These are phyloP conservation scores for Puccinia triticina DNA, from an alignment of 1,284 basidiomycete genomes.

Conservation along the genomic window DNA sequence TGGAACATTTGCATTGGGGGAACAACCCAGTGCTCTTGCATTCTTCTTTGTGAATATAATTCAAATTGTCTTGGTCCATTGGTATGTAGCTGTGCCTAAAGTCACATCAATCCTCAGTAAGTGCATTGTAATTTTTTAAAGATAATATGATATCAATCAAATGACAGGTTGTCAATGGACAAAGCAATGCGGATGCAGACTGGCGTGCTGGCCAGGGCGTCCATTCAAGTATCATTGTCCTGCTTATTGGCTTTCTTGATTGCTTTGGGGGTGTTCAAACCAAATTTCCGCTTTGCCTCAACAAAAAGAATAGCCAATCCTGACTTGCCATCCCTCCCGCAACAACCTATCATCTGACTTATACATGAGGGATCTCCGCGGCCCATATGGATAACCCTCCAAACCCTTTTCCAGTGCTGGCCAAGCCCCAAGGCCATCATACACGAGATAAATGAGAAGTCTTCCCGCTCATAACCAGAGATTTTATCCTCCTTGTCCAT, in stretches of 20 bases:
- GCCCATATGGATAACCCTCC: not conserved
- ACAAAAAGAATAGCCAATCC: conserved; percentile 18
- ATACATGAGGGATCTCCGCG: not conserved
- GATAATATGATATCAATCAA: too few species aligned
- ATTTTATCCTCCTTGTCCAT: not conserved
- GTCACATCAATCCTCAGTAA: too few species aligned
- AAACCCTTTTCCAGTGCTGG: not conserved
- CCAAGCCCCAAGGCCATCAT: conserved; percentile 11
- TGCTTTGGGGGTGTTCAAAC: not conserved
- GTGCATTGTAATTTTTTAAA: too few species aligned
- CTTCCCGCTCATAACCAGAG: not conserved
- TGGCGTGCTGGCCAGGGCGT: conserved; percentile 1
- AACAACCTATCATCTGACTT: conserved; percentile 8
- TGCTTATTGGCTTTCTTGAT: not conserved
- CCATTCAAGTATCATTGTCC: not conserved
- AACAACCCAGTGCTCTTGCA: not conserved
- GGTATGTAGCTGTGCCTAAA: conserved; percentile 2
- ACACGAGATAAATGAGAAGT: not conserved
- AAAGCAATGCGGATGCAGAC: not conserved
- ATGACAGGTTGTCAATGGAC: not conserved
- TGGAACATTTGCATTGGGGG: not conserved
- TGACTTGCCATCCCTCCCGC: not conserved
- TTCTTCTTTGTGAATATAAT: not conserved
- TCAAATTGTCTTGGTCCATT: not conserved
- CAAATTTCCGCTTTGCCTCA: not conserved